Evolutionary conservation across 352 stramenopile genomes (phyloP).

Genomic region (Pythium folliculosum): DNA sequence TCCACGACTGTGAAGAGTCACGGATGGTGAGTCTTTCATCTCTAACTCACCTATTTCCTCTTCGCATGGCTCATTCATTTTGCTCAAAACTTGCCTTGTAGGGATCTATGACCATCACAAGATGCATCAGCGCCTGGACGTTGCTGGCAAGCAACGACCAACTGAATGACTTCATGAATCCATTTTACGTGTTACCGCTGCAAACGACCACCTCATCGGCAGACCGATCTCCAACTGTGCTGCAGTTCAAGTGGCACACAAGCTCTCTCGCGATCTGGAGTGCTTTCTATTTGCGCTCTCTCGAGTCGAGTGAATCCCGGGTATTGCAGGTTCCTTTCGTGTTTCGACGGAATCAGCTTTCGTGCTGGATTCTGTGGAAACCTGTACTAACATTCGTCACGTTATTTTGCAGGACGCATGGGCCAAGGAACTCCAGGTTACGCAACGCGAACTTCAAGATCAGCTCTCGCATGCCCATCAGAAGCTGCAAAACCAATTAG

Average conservation of each 20-base stretch:
- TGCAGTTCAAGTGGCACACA: conserved; percentile 88
- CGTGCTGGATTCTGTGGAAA: not conserved
- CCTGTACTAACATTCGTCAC: conserved; percentile 12
- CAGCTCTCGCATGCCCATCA: conserved; percentile 66
- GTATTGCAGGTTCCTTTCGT: conserved; percentile 62
- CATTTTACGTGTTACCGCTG: conserved; percentile 72
- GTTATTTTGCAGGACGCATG: conserved; percentile 60
- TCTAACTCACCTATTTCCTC: not conserved
- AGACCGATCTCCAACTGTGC: conserved; percentile 66
- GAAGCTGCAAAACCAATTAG: conserved; percentile 66
- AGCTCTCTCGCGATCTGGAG: conserved; percentile 83
- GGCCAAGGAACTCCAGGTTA: conserved; percentile 81
- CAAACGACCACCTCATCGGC: conserved; percentile 30
- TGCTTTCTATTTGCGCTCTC: conserved; percentile 79
- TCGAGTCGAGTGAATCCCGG: conserved; percentile 81
- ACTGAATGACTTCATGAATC: conserved; percentile 60
- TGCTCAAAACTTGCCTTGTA: conserved; percentile 16
- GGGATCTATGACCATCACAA: conserved; percentile 54
- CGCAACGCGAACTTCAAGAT: conserved; percentile 73
- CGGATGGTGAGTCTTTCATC: conserved; percentile 49
- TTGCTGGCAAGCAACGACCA: conserved; percentile 47
- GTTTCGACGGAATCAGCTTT: conserved; percentile 11
- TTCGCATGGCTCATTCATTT: not conserved
- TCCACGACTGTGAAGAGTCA: conserved; percentile 95
- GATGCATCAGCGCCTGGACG: conserved; percentile 74